Evolutionary conservation across 805 yeast species (phyloP).

Genomic region (Zygotorulaspora florentina): DNA sequence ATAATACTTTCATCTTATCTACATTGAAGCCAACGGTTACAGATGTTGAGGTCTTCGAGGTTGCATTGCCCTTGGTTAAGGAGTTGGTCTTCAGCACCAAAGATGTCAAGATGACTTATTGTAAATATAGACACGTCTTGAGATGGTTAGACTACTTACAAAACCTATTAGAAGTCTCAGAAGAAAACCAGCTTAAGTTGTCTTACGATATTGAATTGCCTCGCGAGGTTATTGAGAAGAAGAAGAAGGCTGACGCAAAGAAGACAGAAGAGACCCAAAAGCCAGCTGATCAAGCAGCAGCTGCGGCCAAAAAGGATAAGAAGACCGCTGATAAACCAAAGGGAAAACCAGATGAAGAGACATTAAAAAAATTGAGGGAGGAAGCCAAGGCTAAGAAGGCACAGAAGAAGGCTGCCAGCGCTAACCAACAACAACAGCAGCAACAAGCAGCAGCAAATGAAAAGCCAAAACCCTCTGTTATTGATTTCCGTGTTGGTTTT

Average conservation of each 20-base stretch:
- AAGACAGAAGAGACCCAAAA: slow-evolving; percentile 21
- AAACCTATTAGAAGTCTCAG: slow-evolving; percentile 53
- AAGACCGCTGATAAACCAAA: slow-evolving; percentile 31
- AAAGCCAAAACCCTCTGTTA: slow-evolving; percentile 75
- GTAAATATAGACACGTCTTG: slow-evolving; percentile 71
- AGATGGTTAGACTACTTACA: slow-evolving; percentile 94
- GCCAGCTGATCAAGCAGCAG: slow-evolving; percentile 14
- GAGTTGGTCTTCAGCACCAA: slow-evolving; percentile 48
- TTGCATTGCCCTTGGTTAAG: slow-evolving; percentile 56
- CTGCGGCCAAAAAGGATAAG: slow-evolving; percentile 18
- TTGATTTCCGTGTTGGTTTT: slow-evolving; percentile 93
- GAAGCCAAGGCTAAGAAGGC: slow-evolving; percentile 58
- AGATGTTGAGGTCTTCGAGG: slow-evolving; percentile 69
- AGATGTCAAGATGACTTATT: slow-evolving; percentile 46
- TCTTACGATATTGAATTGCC: slow-evolving; percentile 64
- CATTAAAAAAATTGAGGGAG: slow-evolving; percentile 45
- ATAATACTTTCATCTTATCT: slow-evolving; percentile 67
- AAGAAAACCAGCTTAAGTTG: slow-evolving; percentile 52
- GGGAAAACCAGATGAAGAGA: slow-evolving; percentile 48
- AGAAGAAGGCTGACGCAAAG: slow-evolving; percentile 42
- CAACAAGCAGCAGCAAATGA: slow-evolving; percentile 41
- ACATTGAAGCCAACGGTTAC: slow-evolving; percentile 54
- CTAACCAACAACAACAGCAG: slow-evolving; percentile 41
- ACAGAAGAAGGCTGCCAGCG: slow-evolving; percentile 54
- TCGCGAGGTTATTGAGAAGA: slow-evolving; percentile 62